These are phyloP conservation scores for Cryptococcus jaspeensis DNA, from an alignment of 1,284 basidiomycete species.

Conservation along the genomic window DNA sequence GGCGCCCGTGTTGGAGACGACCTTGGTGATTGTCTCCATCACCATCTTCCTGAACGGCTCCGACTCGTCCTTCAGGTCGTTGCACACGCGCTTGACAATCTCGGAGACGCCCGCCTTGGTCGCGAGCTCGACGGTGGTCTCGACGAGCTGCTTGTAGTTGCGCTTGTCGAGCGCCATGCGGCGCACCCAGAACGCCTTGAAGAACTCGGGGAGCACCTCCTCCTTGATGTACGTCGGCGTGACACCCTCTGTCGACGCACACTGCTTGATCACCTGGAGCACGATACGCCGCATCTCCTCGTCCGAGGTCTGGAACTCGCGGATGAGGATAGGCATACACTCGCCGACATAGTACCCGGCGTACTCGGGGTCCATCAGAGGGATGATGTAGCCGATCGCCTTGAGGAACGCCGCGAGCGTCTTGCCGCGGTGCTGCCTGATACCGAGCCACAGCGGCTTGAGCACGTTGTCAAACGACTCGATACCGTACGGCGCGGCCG, in stretches of 20 bases:
- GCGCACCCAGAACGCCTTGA: conserved; percentile 97
- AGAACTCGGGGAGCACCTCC: conserved; percentile 98
- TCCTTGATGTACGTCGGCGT: conserved; percentile 90
- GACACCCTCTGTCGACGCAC: conserved; percentile 95
- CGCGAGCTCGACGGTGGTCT: conserved; percentile 96
- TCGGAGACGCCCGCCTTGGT: conserved; percentile 95
- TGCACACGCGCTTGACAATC: conserved; percentile 91
- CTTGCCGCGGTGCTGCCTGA: conserved; percentile 95
- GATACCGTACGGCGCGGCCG: conserved; percentile 97
- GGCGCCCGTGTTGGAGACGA: conserved; percentile 85
- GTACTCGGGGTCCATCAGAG: conserved; percentile 99
- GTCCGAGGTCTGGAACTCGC: conserved; percentile 98
- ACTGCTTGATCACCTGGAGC: conserved; percentile 97
- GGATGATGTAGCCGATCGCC: conserved; percentile 99
- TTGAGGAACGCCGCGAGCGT: conserved; percentile 97
- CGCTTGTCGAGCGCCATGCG: conserved; percentile 95
- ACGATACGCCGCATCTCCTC: conserved; percentile 99
- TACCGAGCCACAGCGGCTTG: conserved; percentile 97
- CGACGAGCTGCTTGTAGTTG: conserved; percentile 96
- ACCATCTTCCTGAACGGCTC: conserved; percentile 99
- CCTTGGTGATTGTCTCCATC: conserved; percentile 99
- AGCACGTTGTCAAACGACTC: conserved; percentile 98
- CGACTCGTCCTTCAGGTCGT: conserved; percentile 92
- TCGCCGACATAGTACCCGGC: conserved; percentile 97
- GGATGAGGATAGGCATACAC: conserved; percentile 95